phyloP scores from a whole-genome alignment of 495 filamentous ascomycete genomes.

The Neurospora sp. region DNA sequence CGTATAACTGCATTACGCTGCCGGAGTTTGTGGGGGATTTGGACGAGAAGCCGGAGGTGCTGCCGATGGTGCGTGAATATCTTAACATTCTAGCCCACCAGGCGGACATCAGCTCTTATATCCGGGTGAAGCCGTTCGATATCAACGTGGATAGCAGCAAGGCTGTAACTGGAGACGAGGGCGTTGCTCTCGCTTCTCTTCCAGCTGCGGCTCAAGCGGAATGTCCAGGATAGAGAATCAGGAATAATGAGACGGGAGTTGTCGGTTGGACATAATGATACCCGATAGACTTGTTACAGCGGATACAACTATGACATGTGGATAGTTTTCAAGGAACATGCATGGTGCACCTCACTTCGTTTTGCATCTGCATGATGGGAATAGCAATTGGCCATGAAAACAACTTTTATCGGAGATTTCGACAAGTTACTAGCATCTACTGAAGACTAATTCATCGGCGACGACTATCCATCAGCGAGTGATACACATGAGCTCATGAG shows the following conservation, averaged over 20 bases:
- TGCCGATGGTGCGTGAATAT: slow-evolving; percentile 41
- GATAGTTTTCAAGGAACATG: not conserved
- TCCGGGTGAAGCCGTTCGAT: slow-evolving; percentile 26
- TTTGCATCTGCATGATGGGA: not conserved
- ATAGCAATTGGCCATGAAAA: not conserved
- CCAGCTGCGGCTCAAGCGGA: not conserved
- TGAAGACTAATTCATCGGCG: slow-evolving; percentile 15
- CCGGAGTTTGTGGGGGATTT: slow-evolving; percentile 58
- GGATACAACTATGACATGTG: not conserved
- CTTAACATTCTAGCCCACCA: slow-evolving; percentile 33
- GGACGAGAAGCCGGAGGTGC: slow-evolving; percentile 23
- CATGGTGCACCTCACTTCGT: not conserved
- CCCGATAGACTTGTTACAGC: not conserved
- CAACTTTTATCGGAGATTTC: not conserved
- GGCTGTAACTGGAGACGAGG: not conserved
- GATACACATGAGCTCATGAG: slow-evolving; percentile 18
- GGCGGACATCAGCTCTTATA: slow-evolving; percentile 38
- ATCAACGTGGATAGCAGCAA: not conserved
- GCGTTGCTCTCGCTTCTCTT: not conserved
- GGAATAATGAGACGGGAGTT: not conserved
- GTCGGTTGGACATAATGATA: not conserved
- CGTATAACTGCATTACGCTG: slow-evolving; percentile 70
- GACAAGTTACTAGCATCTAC: slow-evolving; percentile 14
- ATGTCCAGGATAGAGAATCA: not conserved
- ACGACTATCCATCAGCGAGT: slow-evolving; percentile 10